These are phyloP conservation scores for Tricholoma saponaceum DNA, from an alignment of 768 basidiomycete genomes.

Conservation along the genomic window DNA sequence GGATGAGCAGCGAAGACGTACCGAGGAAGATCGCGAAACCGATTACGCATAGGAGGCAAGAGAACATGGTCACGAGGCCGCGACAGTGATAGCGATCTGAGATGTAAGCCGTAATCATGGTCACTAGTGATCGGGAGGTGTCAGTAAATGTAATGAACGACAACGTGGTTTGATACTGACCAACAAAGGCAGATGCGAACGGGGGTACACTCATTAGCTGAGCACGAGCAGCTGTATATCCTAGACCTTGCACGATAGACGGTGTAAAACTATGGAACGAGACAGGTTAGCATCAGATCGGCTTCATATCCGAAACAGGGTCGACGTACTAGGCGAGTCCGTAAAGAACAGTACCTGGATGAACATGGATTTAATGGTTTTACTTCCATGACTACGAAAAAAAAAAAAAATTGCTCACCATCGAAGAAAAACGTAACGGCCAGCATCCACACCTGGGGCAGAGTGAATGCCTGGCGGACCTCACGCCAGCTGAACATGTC, in stretches of 20 bases:
- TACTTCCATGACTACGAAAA: background rate
- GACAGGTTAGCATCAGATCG: background rate
- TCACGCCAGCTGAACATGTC: constrained; percentile 58
- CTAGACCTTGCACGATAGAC: constrained; percentile 62
- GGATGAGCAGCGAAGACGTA: constrained; percentile 19
- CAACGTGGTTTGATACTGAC: constrained; percentile 27
- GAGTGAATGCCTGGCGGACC: constrained; percentile 41
- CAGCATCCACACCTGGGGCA: constrained; percentile 54
- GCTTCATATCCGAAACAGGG: background rate
- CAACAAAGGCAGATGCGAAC: constrained; percentile 44
- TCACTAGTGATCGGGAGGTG: constrained; percentile 18
- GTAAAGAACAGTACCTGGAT: constrained; percentile 39
- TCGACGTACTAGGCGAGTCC: constrained; percentile 43
- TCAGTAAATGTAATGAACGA: background rate
- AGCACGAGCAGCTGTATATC: constrained; percentile 47
- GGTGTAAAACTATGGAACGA: constrained; percentile 54
- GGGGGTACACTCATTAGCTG: constrained; percentile 65
- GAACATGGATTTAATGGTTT: background rate
- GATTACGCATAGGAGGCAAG: constrained; percentile 36
- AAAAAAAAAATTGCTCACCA: constrained; percentile 27
- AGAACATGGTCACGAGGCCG: constrained; percentile 42
- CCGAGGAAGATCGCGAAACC: constrained; percentile 58
- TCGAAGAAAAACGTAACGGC: constrained; percentile 48
- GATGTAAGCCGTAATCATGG: constrained; percentile 36
- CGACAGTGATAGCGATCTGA: constrained; percentile 53